A percentile compares a stretch with the other conserved stretches of the same genome.
phyloP scores from a whole-genome alignment of 2,329 filamentous ascomycete genomes.

The Neonectria ditissima region DNA sequence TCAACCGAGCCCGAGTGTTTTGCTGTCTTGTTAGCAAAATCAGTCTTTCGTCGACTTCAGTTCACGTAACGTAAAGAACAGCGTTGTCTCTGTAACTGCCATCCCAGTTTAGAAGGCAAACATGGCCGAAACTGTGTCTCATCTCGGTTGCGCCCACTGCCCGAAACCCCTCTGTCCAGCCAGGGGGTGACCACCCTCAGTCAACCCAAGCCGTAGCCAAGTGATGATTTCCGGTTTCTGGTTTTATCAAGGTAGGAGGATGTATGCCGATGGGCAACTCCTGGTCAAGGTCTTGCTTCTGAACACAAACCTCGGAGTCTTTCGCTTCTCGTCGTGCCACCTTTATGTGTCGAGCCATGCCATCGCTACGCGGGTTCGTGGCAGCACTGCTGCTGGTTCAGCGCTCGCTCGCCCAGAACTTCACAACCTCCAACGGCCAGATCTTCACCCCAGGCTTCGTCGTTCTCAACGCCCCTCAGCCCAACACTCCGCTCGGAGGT shows the following conservation, averaged over 20 bases:
- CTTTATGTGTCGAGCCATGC: conserved; percentile 16
- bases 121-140: conserved; percentile 34
- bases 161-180: conserved; percentile 21
- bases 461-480: conserved; percentile 74
- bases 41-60: not conserved
- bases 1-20: not conserved
- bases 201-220: conserved; percentile 5
- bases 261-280: conserved; percentile 19
- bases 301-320: not conserved
- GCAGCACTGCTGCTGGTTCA: conserved; percentile 40
- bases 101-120: not conserved
- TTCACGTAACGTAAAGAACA: not conserved
- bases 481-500: conserved; percentile 72
- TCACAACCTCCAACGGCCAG: conserved; percentile 72
- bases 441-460: conserved; percentile 77
- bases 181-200: conserved; percentile 19
- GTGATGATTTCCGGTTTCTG: conserved; percentile 34
- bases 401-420: conserved; percentile 54
- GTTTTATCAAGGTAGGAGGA: conserved; percentile 19
- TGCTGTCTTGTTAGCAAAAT: not conserved
- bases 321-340: not conserved
- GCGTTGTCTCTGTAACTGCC: not conserved
- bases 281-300: conserved; percentile 13
- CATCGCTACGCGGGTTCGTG: conserved; percentile 22
- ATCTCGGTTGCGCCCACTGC: conserved; percentile 32